Evolutionary conservation across 2,329 filamentous ascomycete species (phyloP).

Genomic region (Cucurbitaria berberidis): DNA sequence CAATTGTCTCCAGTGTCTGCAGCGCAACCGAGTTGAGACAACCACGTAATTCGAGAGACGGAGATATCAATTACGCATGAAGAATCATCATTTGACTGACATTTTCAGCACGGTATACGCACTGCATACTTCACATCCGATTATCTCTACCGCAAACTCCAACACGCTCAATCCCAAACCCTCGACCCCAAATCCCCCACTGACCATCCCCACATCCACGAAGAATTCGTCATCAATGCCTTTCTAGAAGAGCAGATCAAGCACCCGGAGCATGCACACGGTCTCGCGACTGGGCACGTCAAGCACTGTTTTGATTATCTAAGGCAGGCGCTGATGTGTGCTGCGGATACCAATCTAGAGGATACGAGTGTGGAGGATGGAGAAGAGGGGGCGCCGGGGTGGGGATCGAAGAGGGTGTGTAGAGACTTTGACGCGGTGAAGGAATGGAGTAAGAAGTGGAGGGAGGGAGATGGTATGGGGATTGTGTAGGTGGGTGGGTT

Average conservation of each 20-base stretch:
- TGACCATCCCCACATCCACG: not conserved
- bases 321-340: slow-evolving; percentile 33
- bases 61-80: not conserved
- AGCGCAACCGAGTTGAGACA: not conserved
- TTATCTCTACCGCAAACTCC: slow-evolving; percentile 10
- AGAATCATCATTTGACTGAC: not conserved
- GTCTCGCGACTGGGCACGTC: not conserved
- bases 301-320: slow-evolving; percentile 37
- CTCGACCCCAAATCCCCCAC: not conserved
- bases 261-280: not conserved
- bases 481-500: not conserved
- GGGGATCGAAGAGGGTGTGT: slow-evolving; percentile 32
- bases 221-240: not conserved
- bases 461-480: not conserved
- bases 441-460: slow-evolving; percentile 32
- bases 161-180: not conserved
- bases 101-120: slow-evolving; percentile 6
- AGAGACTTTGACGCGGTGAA: slow-evolving; percentile 30
- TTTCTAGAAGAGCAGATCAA: slow-evolving; percentile 8
- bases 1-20: not conserved
- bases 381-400: slow-evolving; percentile 10
- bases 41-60: no score
- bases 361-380: not conserved
- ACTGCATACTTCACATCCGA: slow-evolving; percentile 2
- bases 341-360: slow-evolving; percentile 33